Evolutionary conservation across 2,329 filamentous ascomycete genomes (phyloP), one percentile per base, ranked within the genome.

Genomic region (Blastomyces gilchristii): DNA sequence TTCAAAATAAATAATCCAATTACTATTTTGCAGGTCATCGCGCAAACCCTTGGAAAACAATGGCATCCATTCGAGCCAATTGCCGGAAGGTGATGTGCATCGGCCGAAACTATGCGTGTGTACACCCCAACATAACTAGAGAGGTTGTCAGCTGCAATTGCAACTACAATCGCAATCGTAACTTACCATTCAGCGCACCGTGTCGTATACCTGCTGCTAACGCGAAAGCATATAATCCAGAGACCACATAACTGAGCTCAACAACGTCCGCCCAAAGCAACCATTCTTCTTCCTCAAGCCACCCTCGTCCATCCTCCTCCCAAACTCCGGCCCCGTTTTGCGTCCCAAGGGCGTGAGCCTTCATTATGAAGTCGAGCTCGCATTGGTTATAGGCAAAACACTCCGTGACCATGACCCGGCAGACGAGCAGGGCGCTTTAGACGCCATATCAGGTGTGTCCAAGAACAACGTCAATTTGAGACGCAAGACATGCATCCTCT

Each of bases 241-340:
- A 71, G 94, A 96, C 76, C 94, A 99, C 78, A 88, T 97, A 73
- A 85, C 88, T 67, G 94, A 99, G 80, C 84, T 99, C 69, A 91
- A 91, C 77, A 96, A 88, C 77, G 82, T 83, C 65, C 86, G 86
- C 68, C 94, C 94, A 60, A 95, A 94, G 76, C 91, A 97, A 77
- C 94, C 94, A 34, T 97, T 99, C 80, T 99, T 97, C 86, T 99
- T 99, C 83, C 85, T 97, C 69, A 99, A 99, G 82, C 94, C 94
- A 1, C 80, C 92, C 0, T 90, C 89, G 50, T 90, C 91, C 3
- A 90, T 99, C 69, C 57, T 59, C 31, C 53, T 41, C 53, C 53
- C 83, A 97, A 3, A 82, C 89, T 28, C 91, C 91, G 0, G 84
- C 85, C 87, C 92, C 2, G 86, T 96, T 58, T 82, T 96, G 69